Evolutionary conservation across 495 filamentous ascomycete species (phyloP).

Genomic region (Aspergillus bertholletiae): DNA sequence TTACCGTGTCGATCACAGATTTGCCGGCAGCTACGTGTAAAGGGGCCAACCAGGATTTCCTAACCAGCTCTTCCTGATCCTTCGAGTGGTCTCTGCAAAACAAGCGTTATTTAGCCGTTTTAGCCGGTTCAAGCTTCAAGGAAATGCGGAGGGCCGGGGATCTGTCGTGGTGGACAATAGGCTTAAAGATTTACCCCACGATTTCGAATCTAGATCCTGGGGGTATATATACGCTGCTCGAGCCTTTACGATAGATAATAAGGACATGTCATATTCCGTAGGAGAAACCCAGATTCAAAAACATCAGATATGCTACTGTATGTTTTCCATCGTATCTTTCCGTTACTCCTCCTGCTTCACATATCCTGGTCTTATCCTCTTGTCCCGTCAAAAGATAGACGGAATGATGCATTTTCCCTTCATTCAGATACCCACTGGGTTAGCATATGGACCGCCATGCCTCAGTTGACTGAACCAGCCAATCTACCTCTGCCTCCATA

Average conservation of each 20-base stretch:
- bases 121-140: neutral
- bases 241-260: neutral
- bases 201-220: neutral
- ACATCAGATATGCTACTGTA: neutral
- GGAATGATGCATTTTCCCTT: neutral
- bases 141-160: neutral
- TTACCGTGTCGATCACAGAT: neutral
- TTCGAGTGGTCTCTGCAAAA: neutral
- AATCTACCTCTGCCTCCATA: slow-evolving; percentile 61
- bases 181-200: neutral
- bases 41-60: no score
- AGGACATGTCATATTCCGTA: neutral
- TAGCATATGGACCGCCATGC: slow-evolving; percentile 63
- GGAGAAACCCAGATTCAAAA: neutral
- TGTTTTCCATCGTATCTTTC: neutral
- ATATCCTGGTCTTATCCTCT: neutral
- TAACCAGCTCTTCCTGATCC: neutral
- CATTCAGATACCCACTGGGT: slow-evolving; percentile 53
- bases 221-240: neutral
- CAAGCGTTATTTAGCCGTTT: neutral
- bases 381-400: neutral
- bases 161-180: neutral
- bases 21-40: neutral
- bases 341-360: neutral
- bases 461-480: slow-evolving; percentile 58